These are phyloP conservation scores for Pistacia atlantica DNA, from an alignment of 345 rosid species.

Conservation along the genomic window DNA sequence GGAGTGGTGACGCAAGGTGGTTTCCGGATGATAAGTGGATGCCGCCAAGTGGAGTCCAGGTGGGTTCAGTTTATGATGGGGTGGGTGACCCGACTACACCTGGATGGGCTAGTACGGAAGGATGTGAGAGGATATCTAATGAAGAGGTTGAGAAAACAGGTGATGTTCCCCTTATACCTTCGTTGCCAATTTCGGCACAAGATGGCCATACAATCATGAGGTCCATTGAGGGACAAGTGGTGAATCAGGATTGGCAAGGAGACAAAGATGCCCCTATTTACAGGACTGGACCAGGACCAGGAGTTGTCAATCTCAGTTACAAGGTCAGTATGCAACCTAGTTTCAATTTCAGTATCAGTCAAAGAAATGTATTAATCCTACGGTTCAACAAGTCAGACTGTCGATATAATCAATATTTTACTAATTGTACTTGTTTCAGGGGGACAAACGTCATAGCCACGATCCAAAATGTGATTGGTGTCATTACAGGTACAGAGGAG, in stretches of 20 bases:
- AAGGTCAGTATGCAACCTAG: slow-evolving; percentile 38
- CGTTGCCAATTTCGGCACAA: slow-evolving; percentile 67
- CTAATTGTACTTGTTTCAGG: slow-evolving; percentile 46
- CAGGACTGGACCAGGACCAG: slow-evolving; percentile 81
- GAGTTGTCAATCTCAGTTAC: slow-evolving; percentile 61
- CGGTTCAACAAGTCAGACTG: too few species aligned
- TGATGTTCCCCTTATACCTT: slow-evolving; percentile 63
- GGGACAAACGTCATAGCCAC: slow-evolving; percentile 52
- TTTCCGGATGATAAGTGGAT: slow-evolving; percentile 70
- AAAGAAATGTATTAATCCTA: too few species aligned
- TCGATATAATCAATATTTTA: neutral
- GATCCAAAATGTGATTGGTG: slow-evolving; percentile 79
- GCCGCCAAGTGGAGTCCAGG: slow-evolving; percentile 90
- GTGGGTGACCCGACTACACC: slow-evolving; percentile 83
- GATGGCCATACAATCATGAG: slow-evolving; percentile 71
- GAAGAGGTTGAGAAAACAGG: slow-evolving; percentile 60
- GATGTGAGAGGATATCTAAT: slow-evolving; percentile 72
- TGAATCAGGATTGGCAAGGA: slow-evolving; percentile 66
- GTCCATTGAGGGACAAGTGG: slow-evolving; percentile 53
- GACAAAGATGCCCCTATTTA: slow-evolving; percentile 55
- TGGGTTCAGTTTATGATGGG: slow-evolving; percentile 66
- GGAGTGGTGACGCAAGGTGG: slow-evolving; percentile 45
- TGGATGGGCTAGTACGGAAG: slow-evolving; percentile 73
- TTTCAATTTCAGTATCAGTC: too few species aligned
- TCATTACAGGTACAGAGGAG: slow-evolving; percentile 76